These are phyloP conservation scores for Glycine soja DNA, from an alignment of 306 rosid genomes.

Conservation along the genomic window DNA sequence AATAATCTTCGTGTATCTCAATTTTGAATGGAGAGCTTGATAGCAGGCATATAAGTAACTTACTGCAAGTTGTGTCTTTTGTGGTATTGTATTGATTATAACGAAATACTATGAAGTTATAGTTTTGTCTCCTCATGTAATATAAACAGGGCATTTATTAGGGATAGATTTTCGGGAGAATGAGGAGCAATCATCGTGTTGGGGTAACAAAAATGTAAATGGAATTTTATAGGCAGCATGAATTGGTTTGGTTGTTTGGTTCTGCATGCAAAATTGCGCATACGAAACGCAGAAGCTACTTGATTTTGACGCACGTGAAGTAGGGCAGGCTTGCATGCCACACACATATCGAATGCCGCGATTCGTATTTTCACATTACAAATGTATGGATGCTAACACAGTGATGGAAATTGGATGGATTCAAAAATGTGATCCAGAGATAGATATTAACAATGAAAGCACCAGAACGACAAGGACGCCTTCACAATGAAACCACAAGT, in stretches of 20 bases:
- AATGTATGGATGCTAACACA: no score
- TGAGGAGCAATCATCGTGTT: no score
- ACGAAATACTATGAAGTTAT: neutral
- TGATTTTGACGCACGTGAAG: neutral
- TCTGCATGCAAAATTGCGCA: no score
- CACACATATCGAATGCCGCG: neutral
- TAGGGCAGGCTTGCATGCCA: neutral
- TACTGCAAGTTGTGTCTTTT: neutral
- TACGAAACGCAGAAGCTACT: no score
- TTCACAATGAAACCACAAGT: neutral
- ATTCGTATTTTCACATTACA: slow-evolving; percentile 3
- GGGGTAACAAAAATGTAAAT: no score
- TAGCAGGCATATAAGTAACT: no score
- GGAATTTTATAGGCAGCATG: neutral
- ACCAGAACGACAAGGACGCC: slow-evolving; percentile 14
- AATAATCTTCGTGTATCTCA: neutral
- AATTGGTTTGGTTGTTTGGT: neutral
- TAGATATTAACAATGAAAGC: slow-evolving; percentile 29
- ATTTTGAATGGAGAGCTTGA: no score
- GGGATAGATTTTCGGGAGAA: no score
- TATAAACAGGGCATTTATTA: no score
- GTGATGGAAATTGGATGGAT: slow-evolving; percentile 9
- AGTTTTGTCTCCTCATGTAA: neutral
- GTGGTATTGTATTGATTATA: neutral
- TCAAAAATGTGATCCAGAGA: slow-evolving; percentile 1